Evolutionary conservation across 1,284 basidiomycete genomes (phyloP), one percentile per base, ranked within the genome.

Genomic region (Cryptococcus depauperatus): DNA sequence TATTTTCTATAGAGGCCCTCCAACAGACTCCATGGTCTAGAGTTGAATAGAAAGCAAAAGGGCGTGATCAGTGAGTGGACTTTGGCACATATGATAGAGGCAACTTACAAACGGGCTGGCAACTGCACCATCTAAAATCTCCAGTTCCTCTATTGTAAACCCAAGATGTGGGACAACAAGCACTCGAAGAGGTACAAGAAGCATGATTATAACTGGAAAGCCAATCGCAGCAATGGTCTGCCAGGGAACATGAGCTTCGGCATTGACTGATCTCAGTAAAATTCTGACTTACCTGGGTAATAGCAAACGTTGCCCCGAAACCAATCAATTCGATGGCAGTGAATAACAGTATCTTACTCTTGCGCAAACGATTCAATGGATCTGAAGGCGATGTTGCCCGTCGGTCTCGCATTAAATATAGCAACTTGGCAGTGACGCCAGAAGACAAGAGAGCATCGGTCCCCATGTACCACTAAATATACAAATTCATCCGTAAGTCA

Each of bases 401-500:
- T 27, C 73, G 79, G 64, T 96, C 92, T 34, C 80, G 77, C 35
- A 95, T 69, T 49, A 96, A 80, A 64, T 83, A 93, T 13, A 91
- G 73, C 5, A 93, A 74, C 59, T 88, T 89, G 50, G 76, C 74
- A 0, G 88, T 89, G 47, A 97, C 88, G 3, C 85, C 85, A 50
- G 92, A 95, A 3, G 77, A 78, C 34, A 79, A 77, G 21, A 97
- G 77, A 0, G 87, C 87, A 52, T 85, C 83, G 5, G 76, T 76
- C n/a, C 86, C 86, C 86, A 91, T 90, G 64, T 81, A 90, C 87
- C 86, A 89, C 72, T 84, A 38, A 4, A n/a, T n/a, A n/a, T n/a
- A n/a, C n/a, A n/a, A n/a, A n/a, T n/a, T n/a, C n/a, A n/a, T n/a
- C n/a, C n/a, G n/a, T n/a, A n/a, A n/a, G n/a, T 48, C 37, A 50